Evolutionary conservation across 2,329 filamentous ascomycete genomes (phyloP), one percentile per base, ranked within the genome.

Genomic region (Malbranchea zuffiana): DNA sequence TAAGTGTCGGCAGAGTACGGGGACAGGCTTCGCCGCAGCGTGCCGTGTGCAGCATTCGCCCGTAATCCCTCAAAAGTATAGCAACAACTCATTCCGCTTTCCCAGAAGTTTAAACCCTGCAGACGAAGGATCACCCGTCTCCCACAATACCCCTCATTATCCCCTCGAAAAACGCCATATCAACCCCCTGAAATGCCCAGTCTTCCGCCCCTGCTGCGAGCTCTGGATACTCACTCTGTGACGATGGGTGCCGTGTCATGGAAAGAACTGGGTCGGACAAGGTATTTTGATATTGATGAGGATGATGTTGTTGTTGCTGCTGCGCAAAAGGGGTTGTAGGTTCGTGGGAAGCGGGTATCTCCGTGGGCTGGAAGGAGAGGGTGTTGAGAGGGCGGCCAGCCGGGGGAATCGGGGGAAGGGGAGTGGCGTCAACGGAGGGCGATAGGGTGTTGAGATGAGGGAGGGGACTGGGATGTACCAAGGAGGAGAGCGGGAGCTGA

Each of bases 111-210:
- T 13, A 31, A 31, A 8, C 28, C 8, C 11, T 31, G 28, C 11
- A 31, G 15, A 31, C 10, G 10, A n/a, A 31, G 28, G 28, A 8
- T 31, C 28, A 31, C 10, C 8, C 28, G 15, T 31, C 28, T 16
- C 28, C 28, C 15, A 8, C 28, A 13, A 31, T 8, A 15, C 35
- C 21, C 17, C 25, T 41, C 35, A 42, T 42, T 11, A 55, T 35
- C 27, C 40, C 48, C 17, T 44, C 46, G 26, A 57, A 52, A n/a
- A 57, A 43, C n/a, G 54, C 49, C 20, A 48, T 42, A 29, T 57
- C 53, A 6, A 57, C 49, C 6, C 52, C 52, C 24, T 53, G 50
- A 6, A 56, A 37, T 3, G 45, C 44, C 47, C 50, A 53, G 12
- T 52, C 27, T 4, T 38, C 35, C 5, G 11, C 8, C 6, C 12